Conservation (phyloP, 331 rosid species). For the Quercus phellos region DNA sequence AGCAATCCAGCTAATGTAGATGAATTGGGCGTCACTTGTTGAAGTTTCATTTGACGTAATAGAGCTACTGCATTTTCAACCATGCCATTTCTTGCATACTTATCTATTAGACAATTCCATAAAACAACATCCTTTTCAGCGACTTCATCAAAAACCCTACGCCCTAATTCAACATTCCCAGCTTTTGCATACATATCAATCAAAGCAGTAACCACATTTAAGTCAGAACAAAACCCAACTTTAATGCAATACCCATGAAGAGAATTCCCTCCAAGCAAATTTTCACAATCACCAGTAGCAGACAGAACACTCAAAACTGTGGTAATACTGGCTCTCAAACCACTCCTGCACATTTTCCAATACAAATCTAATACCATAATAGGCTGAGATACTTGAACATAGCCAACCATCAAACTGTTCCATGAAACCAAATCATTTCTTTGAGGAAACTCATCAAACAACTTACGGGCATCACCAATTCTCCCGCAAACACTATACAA, state of each 20-base stretch:
- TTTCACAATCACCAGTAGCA: conserved; percentile 41
- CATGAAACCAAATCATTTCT: conserved; percentile 53
- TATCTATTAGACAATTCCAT: conserved; percentile 67
- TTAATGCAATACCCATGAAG: conserved; percentile 49
- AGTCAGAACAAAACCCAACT: conserved; percentile 33
- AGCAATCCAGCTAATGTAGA: conserved; percentile 59
- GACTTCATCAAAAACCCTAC: conserved; percentile 38
- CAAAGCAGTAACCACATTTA: conserved; percentile 49
- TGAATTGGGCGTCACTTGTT: conserved; percentile 45
- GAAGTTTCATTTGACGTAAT: conserved; percentile 41
- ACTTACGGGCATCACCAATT: conserved; percentile 50
- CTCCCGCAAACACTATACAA: conserved; percentile 41
- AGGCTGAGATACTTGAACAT: conserved; percentile 40
- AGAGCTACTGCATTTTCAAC: conserved; percentile 43
- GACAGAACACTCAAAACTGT: conserved; percentile 46
- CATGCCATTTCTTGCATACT: conserved; percentile 46
- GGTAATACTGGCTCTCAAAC: conserved; percentile 36
- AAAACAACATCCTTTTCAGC: conserved; percentile 48
- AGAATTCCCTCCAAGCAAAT: conserved; percentile 29
- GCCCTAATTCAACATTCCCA: conserved; percentile 32
- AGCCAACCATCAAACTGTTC: conserved; percentile 66
- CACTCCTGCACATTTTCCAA: conserved; percentile 33
- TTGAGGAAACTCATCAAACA: conserved; percentile 53
- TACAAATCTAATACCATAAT: conserved; percentile 40
- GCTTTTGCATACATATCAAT: conserved; percentile 54